Evolutionary conservation across 768 basidiomycete genomes (phyloP).

Genomic region (Trametes coccinea): DNA sequence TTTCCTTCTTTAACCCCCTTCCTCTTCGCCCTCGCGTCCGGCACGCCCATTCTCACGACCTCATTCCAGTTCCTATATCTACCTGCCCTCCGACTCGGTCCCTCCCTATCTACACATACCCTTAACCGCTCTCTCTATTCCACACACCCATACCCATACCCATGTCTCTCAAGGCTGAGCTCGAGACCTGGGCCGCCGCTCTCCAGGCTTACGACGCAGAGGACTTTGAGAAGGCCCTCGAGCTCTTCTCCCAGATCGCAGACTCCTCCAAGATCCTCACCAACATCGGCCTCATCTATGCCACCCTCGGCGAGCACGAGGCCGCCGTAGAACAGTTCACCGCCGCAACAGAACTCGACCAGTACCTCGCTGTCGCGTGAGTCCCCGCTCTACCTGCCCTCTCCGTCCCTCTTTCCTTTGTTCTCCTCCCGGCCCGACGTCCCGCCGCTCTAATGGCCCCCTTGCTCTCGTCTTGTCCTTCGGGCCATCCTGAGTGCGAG

Average conservation of each 20-base stretch:
- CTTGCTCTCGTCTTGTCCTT: too few species aligned
- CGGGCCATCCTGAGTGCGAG: too few species aligned
- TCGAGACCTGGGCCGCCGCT: conserved; percentile 87
- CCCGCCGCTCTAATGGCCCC: background rate
- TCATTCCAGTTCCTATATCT: background rate
- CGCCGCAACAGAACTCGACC: conserved; percentile 75
- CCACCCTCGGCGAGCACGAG: conserved; percentile 87
- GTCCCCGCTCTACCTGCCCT: conserved; percentile 33
- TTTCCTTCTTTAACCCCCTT: background rate
- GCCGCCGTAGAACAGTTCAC: conserved; percentile 80
- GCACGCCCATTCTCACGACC: background rate
- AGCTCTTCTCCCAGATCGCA: conserved; percentile 78
- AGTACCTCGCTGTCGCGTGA: conserved; percentile 86
- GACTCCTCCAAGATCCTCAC: conserved; percentile 89
- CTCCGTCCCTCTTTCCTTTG: background rate
- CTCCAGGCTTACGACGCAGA: conserved; percentile 86
- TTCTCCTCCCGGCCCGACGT: background rate
- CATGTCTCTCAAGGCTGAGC: conserved; percentile 53
- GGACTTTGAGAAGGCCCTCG: conserved; percentile 74
- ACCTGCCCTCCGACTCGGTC: background rate
- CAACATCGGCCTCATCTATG: conserved; percentile 92
- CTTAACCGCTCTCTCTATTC: too few species aligned
- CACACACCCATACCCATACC: too few species aligned
- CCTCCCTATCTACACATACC: background rate
- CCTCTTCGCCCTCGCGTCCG: conserved; percentile 2